Base-by-base conservation (phyloP, 192 early-diverging fungal genomes). In the Podila horticola region DNA sequence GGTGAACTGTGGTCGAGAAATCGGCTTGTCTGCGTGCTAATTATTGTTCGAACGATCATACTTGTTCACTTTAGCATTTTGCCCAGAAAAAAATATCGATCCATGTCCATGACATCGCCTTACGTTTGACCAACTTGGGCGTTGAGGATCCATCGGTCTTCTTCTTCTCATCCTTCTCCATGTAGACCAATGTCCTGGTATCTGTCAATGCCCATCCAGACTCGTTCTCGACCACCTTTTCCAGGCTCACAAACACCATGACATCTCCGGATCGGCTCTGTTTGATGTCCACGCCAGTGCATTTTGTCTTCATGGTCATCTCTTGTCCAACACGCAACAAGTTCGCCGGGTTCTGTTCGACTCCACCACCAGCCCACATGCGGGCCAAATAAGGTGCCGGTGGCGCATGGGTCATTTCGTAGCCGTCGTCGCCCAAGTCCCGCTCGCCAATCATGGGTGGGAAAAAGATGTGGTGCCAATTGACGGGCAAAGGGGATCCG, bases 331-430 rank as follows among this genome's bases (percentile, higher is more conserved):
- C 85, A 8, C 86, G 66, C 52, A 96, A 77, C 15, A 87, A 86
- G 64, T 95, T 94, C 0, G 55, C 67, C 15, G 74, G 63, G 52
- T 84, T 89, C 64, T 88, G 93, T 41, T 84, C 85, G 17, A 94
- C 85, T 28, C 85, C 75, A 11, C 94, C 95, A 15, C 96, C 95
- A 5, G 92, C 95, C 96, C 96, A 98, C 91, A 98, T 93, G 7
- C 96, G 90, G 45, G 90, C 90, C 19, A 84, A 61, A 71, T 90
- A 97, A 1, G 94, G 93, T 17, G 72, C 83, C 0, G 96, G 96
- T 1, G 96, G 96, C 0, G 91, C 86, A 67, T 91, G 91, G 17
- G 86, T 88, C 51, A 87, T 85, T 66, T 94, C 91, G 72, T 95
- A 95, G n/a, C 96, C 96, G 79, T 98, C 96, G 6, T 83, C 50